Conservation (phyloP, 257 asterid species). For the Gentiana dahurica region DNA sequence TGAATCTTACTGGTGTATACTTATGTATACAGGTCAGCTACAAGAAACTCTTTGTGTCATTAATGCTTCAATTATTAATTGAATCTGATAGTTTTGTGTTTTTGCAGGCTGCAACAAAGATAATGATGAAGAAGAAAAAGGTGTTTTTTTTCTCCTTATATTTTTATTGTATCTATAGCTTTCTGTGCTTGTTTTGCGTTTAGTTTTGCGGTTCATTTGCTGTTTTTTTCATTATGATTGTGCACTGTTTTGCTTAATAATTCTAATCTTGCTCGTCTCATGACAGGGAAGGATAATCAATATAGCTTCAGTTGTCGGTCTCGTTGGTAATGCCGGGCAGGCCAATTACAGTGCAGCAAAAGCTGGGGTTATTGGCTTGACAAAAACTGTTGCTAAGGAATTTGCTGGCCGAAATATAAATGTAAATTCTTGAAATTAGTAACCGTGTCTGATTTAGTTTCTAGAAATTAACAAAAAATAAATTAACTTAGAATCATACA, state of each 20-base stretch:
- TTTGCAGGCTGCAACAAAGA: conserved; percentile 91
- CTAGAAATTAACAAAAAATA: background rate
- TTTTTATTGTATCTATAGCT: background rate
- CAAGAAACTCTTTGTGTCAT: background rate
- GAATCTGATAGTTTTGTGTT: conserved; percentile 15
- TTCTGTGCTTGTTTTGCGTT: background rate
- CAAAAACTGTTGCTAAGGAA: conserved; percentile 92
- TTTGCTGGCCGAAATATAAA: conserved; percentile 81
- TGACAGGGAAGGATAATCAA: conserved; percentile 88
- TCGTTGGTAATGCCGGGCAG: conserved; percentile 90
- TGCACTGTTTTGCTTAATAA: background rate
- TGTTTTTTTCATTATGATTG: background rate
- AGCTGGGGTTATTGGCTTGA: conserved; percentile 95
- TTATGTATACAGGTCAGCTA: conserved; percentile 77
- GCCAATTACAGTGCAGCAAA: conserved; percentile 98
- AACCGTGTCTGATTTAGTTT: background rate
- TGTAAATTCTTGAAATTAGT: conserved; percentile 30
- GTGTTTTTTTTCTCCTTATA: conserved; percentile 17
- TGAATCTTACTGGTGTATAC: conserved; percentile 90
- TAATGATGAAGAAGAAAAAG: conserved; percentile 98
- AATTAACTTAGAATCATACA: background rate
- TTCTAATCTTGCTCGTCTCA: background rate
- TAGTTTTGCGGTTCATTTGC: background rate
- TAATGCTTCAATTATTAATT: conserved; percentile 3
- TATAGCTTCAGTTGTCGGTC: conserved; percentile 92